phyloP scores from a whole-genome alignment of 306 rosid genomes.

The Corylus heterophylla region DNA sequence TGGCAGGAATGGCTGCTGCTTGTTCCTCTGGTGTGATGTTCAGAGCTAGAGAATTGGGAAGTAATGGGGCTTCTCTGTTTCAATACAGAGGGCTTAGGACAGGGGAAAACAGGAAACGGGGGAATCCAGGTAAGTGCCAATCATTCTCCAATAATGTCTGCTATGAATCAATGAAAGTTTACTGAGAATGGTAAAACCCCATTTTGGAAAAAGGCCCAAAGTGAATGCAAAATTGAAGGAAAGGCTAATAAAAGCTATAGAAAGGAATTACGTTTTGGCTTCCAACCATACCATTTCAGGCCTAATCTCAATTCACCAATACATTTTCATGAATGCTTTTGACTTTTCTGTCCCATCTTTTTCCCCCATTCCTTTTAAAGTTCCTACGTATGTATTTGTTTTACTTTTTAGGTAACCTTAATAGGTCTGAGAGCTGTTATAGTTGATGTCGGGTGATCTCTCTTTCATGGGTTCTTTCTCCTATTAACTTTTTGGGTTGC shows the following conservation, averaged over 20 bases:
- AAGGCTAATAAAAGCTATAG: background rate
- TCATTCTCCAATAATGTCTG: background rate
- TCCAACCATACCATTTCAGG: background rate
- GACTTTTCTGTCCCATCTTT: background rate
- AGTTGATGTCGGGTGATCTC: background rate
- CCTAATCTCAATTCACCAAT: background rate
- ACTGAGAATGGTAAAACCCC: background rate
- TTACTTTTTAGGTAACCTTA: background rate
- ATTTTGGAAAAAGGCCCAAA: background rate
- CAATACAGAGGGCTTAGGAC: conserved; percentile 47
- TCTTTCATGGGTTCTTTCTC: conserved; percentile 1
- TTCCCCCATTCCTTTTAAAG: background rate
- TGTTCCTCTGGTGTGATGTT: conserved; percentile 48
- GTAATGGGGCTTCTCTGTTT: conserved; percentile 27
- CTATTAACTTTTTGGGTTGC: background rate
- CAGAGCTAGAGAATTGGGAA: conserved; percentile 30
- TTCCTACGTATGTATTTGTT: background rate
- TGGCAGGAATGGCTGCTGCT: conserved; percentile 42
- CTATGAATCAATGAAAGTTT: background rate
- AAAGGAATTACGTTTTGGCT: background rate
- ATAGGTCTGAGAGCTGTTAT: background rate
- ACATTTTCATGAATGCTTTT: background rate
- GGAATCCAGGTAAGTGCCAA: conserved; percentile 30
- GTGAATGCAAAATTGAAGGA: background rate
- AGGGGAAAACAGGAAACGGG: background rate